These are phyloP conservation scores for Hypoxylon fuscum DNA, from an alignment of 495 filamentous ascomycete species.

Conservation along the genomic window DNA sequence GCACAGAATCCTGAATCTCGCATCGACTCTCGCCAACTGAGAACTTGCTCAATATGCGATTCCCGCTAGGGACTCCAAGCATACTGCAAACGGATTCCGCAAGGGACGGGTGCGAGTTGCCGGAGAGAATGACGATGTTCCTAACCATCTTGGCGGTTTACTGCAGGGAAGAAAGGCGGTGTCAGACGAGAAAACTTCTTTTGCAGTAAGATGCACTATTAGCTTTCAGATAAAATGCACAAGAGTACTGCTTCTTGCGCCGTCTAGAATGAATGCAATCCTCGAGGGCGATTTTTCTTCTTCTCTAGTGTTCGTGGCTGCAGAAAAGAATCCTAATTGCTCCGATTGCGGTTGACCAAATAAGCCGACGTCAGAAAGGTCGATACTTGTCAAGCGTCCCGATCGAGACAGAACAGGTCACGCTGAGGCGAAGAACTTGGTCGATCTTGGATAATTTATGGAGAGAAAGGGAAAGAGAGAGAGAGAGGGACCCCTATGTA, in stretches of 20 bases:
- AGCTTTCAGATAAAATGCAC: neutral
- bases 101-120: conserved; percentile 89
- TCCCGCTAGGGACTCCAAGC: conserved; percentile 83
- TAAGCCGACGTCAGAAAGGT: conserved; percentile 20
- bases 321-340: conserved; percentile 31
- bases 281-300: conserved; percentile 9
- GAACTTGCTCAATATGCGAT: conserved; percentile 88
- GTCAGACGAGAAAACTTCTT: neutral
- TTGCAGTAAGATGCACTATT: conserved; percentile 7
- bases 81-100: conserved; percentile 84
- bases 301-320: conserved; percentile 25
- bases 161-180: conserved; percentile 12
- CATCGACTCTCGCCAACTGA: conserved; percentile 93
- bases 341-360: conserved; percentile 42
- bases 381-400: too few species aligned
- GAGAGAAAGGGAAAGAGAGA: conserved; percentile 5
- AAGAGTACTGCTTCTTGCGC: conserved; percentile 5
- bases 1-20: conserved; percentile 93
- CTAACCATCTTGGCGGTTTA: conserved; percentile 76
- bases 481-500: conserved; percentile 12
- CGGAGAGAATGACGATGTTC: conserved; percentile 93
- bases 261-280: neutral
- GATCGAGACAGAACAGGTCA: too few species aligned
- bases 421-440: conserved; percentile 13
- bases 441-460: conserved; percentile 6